Conservation (phyloP, 2,329 filamentous ascomycete species). For the Claviceps citrina region DNA sequence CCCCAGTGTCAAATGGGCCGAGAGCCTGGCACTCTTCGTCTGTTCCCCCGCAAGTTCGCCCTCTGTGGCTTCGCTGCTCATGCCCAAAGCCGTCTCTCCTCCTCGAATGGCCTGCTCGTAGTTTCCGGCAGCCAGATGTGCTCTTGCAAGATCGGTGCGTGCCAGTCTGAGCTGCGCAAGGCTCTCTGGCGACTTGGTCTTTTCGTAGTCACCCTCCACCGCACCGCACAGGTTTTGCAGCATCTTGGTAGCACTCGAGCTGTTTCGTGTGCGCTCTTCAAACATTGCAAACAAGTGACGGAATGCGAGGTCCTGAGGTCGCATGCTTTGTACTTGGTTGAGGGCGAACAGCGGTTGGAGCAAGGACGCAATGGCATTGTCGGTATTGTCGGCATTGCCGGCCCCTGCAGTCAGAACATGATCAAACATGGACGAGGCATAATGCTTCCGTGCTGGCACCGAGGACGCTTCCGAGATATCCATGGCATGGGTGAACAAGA, state of each 20-base stretch:
- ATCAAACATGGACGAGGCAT: conserved; percentile 70
- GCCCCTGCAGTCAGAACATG: conserved; percentile 47
- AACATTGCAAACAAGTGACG: conserved; percentile 68
- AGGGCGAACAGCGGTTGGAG: conserved; percentile 83
- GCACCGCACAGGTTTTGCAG: conserved; percentile 51
- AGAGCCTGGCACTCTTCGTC: conserved; percentile 58
- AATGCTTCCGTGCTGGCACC: conserved; percentile 59
- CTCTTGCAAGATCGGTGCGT: conserved; percentile 76
- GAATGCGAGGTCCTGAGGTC: conserved; percentile 54
- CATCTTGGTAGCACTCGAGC: conserved; percentile 43
- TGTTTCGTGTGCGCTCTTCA: conserved; percentile 64
- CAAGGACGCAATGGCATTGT: conserved; percentile 41
- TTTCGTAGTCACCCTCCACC: conserved; percentile 72
- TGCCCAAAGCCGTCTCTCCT: conserved; percentile 63
- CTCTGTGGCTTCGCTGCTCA: conserved; percentile 58
- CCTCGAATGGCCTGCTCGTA: conserved; percentile 60
- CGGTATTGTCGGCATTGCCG: conserved; percentile 29
- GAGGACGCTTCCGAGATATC: conserved; percentile 74
- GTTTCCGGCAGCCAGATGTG: conserved; percentile 52
- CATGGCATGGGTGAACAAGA: conserved; percentile 84
- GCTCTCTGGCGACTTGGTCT: conserved; percentile 58
- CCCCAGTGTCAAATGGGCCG: conserved; percentile 72
- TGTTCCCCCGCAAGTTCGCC: conserved; percentile 49
- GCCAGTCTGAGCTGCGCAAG: conserved; percentile 67
- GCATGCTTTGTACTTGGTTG: conserved; percentile 60